These are phyloP conservation scores for Suhomyces kunorum DNA, from an alignment of 1,139 yeast genomes.

Conservation along the genomic window DNA sequence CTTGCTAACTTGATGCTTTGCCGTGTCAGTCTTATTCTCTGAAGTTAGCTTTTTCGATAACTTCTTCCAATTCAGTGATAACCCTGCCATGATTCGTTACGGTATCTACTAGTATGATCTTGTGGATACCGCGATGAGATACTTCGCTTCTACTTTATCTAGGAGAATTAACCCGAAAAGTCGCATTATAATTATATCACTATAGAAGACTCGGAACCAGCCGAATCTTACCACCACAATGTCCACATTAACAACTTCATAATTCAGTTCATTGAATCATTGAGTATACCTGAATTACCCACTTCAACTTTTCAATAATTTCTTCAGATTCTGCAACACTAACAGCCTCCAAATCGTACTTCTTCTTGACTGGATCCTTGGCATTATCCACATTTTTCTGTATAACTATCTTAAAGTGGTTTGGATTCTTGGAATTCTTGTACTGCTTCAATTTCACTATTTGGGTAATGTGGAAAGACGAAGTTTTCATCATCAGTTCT, in stretches of 20 bases:
- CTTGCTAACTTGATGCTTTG: not conserved
- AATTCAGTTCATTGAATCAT: constrained; percentile 17
- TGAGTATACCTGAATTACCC: constrained; percentile 53
- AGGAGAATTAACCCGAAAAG: too few species aligned
- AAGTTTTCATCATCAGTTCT: constrained; percentile 65
- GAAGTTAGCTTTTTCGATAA: constrained; percentile 28
- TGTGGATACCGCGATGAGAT: constrained; percentile 6
- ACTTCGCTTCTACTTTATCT: too few species aligned
- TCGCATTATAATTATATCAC: too few species aligned
- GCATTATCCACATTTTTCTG: constrained; percentile 49
- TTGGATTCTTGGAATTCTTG: constrained; percentile 61
- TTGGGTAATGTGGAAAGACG: constrained; percentile 84
- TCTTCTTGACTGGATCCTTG: constrained; percentile 49
- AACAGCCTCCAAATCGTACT: constrained; percentile 84
- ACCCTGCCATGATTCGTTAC: too few species aligned
- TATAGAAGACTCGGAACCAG: constrained; percentile 3
- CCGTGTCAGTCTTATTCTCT: not conserved
- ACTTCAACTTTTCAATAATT: constrained; percentile 66
- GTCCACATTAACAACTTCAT: too few species aligned
- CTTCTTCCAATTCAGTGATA: constrained; percentile 38
- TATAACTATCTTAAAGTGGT: constrained; percentile 81
- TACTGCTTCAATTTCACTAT: constrained; percentile 76
- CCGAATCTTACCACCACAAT: not conserved
- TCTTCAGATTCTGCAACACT: constrained; percentile 65
- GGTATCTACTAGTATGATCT: too few species aligned